Evolutionary conservation across 2,329 filamentous ascomycete genomes (phyloP), one percentile per base, ranked within the genome.

Genomic region (Epichloe sp.): DNA sequence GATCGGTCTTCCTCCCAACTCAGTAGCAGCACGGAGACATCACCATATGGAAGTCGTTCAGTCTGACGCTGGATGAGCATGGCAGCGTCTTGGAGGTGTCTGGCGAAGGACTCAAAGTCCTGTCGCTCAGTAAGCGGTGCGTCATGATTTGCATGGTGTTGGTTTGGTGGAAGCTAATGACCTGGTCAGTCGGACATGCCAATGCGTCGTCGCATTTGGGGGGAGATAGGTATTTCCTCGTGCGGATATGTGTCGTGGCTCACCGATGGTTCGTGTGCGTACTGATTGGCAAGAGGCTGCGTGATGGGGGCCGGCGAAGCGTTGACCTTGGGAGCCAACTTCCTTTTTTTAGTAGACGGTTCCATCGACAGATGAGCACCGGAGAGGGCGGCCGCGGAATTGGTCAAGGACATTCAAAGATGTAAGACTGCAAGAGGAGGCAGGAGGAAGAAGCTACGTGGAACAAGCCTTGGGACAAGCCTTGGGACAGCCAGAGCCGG

Each of bases 81-180:
- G 56, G 80, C 80, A 47, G 80, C 80, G 73, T 83, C 80, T 62
- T 84, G 80, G 44, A 84, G 73, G 67, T 84, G 80, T 45, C 80
- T 75, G 53, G 80, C 80, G 61, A 83, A 83, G 49, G 78, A 75
- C 64, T 83, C 80, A 65, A 83, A 84, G 59, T 83, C 79, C 65
- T 79, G 74, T 57, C 77, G 74, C 58, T 79, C 74, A 51, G 65
- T 61, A 58, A 63, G 52, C 23, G 69, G 63, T 51, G 65, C 60
- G 65, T 74, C 69, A 64, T 70, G 62, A 56, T 62, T 58, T 59
- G 68, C 55, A 63, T 63, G 63, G 26, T 67, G 62, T 50, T 66
- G 65, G 51, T 62, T 62, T 47, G 52, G 51, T 34, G 43, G 52
- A 14, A 48, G 47, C 40, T 53, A 51, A n/a, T 23, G 31, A 43